phyloP scores from a whole-genome alignment of 2,329 filamentous ascomycete genomes.

The Trichoderma polysporum region DNA sequence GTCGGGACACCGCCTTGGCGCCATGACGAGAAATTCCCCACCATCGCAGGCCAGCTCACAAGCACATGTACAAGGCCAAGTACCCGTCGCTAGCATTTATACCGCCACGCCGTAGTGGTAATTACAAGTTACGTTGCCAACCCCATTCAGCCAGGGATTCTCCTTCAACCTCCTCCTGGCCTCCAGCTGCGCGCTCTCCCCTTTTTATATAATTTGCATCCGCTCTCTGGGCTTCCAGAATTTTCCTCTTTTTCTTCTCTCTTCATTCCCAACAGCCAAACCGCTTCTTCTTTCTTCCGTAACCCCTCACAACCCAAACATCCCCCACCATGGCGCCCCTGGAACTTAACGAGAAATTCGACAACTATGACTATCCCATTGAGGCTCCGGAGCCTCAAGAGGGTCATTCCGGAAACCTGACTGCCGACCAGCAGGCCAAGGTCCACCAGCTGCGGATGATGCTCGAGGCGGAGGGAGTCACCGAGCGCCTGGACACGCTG shows the following conservation, averaged over 20 bases:
- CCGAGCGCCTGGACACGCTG: slow-evolving; percentile 83
- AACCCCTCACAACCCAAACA: slow-evolving; percentile 17
- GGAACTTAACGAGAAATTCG: slow-evolving; percentile 84
- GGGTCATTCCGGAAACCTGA: slow-evolving; percentile 88
- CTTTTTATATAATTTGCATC: slow-evolving; percentile 13
- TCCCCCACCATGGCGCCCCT: slow-evolving; percentile 48
- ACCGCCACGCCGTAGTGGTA: slow-evolving; percentile 22
- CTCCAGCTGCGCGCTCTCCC: not conserved
- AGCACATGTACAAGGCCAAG: no score
- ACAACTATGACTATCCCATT: slow-evolving; percentile 91
- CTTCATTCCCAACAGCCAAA: not conserved
- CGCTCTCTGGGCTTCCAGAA: slow-evolving; percentile 8
- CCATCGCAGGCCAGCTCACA: slow-evolving; percentile 1
- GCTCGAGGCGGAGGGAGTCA: slow-evolving; percentile 82
- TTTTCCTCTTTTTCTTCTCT: not conserved
- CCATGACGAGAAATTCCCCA: slow-evolving; percentile 9
- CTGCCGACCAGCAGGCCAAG: slow-evolving; percentile 82
- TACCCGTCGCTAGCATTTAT: slow-evolving; percentile 12
- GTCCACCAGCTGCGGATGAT: slow-evolving; percentile 80
- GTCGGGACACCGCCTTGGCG: slow-evolving; percentile 15
- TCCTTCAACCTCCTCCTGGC: slow-evolving; percentile 14
- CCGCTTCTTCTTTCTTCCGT: not conserved
- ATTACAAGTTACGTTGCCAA: slow-evolving; percentile 20
- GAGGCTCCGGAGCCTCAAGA: slow-evolving; percentile 66
- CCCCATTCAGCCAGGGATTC: slow-evolving; percentile 10